These are phyloP conservation scores for Cinnamomum chago DNA, from an alignment of 164 flowering plant species.

Conservation along the genomic window DNA sequence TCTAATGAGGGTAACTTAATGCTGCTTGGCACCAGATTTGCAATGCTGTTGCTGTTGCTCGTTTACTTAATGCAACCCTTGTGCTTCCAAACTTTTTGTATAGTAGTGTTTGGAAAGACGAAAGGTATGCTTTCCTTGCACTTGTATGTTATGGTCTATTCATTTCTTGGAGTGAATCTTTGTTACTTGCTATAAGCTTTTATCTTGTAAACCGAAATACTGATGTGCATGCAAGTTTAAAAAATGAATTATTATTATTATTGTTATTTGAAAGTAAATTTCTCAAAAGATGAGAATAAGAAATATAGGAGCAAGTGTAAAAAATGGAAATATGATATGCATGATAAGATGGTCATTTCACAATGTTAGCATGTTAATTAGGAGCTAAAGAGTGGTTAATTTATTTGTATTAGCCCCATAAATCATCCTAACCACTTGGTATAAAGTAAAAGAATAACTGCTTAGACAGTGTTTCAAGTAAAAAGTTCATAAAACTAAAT, in stretches of 20 bases:
- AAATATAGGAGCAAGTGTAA: no score
- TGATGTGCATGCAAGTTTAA: no score
- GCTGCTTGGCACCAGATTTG: constrained; percentile 59
- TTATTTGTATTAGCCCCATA: no score
- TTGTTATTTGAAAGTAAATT: no score
- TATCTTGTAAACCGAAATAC: neutral
- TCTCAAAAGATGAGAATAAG: no score
- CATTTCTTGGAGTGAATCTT: constrained; percentile 1
- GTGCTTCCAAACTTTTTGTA: constrained; percentile 84
- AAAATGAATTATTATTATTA: no score
- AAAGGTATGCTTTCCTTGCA: constrained; percentile 38
- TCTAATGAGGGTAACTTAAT: constrained; percentile 6
- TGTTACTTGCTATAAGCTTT: neutral
- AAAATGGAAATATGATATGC: neutral
- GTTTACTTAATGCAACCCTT: constrained; percentile 87
- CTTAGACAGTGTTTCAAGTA: no score
- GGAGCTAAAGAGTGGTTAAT: no score
- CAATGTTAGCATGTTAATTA: neutral
- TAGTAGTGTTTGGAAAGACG: constrained; percentile 96
- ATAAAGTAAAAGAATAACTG: no score
- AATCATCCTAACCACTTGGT: no score
- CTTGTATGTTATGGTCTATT: neutral
- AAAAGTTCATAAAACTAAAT: no score
- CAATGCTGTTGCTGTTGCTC: constrained; percentile 88
- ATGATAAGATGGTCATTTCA: neutral